Evolutionary conservation across 805 yeast species (phyloP), one percentile per base, ranked within the genome.

Genomic region (Soucietia sequanensis): DNA sequence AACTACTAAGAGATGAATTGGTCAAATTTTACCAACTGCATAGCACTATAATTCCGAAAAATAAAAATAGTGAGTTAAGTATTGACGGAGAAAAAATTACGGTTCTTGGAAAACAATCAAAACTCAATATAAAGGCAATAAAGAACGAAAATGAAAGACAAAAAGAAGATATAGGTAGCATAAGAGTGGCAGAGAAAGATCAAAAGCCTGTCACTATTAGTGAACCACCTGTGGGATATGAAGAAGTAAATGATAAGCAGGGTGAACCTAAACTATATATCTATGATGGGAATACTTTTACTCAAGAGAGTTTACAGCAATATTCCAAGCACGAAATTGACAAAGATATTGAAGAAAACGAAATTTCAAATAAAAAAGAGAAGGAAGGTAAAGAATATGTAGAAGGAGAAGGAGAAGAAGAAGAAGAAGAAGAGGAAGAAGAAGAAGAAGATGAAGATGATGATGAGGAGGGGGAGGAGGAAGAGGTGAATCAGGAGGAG

Each of bases 1-100:
- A 80, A 22, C 59, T 61, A 1, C 43, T 91, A 4, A 66, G 77
- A 34, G 74, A 67, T n/a, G 55, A 65, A n/a, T 47, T 90, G 12
- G 47, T 52, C 0, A 53, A 56, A 1, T 69, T 74, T 37, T 86
- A 75, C 48, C 68, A 74, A 14, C 33, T 40, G 0, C 56, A 61
- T 15, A 56, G 57, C 25, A 71, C 65, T 35, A 38, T 48, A 2
- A 57, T 72, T 7, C 76, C 75, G 1, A 52, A 48, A 26, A 55
- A 50, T 25, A 37, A 34, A n/a, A 35, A 16, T 52, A 62, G 42
- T 5, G 31, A 29, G 64, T 62, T 37, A 37, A 59, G 19, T 49
- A 49, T 24, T 38, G 66, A 8, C 65, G 65, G 30, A 56, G 44
- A 34, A 48, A 43, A 35, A 42, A 38, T 19, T 14, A 8, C 11